These are phyloP conservation scores for Boletus edulis DNA, from an alignment of 768 basidiomycete genomes.

Conservation along the genomic window DNA sequence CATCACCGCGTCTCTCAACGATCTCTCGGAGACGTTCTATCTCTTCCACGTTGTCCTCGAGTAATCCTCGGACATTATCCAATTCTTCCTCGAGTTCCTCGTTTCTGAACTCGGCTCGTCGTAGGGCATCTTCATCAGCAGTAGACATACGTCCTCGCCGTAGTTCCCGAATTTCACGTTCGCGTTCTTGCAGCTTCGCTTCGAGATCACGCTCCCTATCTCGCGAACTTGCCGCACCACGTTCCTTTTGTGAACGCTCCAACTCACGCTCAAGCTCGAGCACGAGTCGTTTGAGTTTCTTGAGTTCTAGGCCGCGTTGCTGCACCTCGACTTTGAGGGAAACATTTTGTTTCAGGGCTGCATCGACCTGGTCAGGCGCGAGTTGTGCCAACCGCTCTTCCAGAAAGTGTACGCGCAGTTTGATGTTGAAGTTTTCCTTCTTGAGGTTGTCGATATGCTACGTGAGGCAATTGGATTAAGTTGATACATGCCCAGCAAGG, in stretches of 20 bases:
- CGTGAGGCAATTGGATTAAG: background rate
- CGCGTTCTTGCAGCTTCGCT: conserved; percentile 70
- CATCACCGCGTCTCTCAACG: conserved; percentile 54
- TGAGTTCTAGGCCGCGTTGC: conserved; percentile 85
- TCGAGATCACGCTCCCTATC: conserved; percentile 74
- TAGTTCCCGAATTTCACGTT: conserved; percentile 66
- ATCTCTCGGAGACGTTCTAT: conserved; percentile 69
- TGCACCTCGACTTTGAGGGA: conserved; percentile 91
- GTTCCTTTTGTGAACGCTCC: conserved; percentile 61
- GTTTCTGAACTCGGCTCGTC: conserved; percentile 59
- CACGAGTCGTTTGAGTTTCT: conserved; percentile 87
- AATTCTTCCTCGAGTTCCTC: conserved; percentile 71
- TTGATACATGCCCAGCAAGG: background rate
- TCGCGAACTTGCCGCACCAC: conserved; percentile 36
- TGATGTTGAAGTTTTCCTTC: conserved; percentile 97
- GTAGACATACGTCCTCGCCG: conserved; percentile 44
- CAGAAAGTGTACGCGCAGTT: conserved; percentile 92
- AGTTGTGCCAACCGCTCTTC: conserved; percentile 90
- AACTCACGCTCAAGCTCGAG: conserved; percentile 81
- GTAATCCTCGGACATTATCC: conserved; percentile 61
- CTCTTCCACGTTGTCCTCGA: conserved; percentile 84
- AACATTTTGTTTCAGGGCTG: conserved; percentile 89
- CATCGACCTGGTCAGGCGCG: conserved; percentile 90
- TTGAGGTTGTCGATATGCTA: conserved; percentile 95
- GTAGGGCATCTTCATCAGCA: conserved; percentile 50